Conservation (phyloP, 1,284 basidiomycete species). For the Marasmius fiardii region DNA sequence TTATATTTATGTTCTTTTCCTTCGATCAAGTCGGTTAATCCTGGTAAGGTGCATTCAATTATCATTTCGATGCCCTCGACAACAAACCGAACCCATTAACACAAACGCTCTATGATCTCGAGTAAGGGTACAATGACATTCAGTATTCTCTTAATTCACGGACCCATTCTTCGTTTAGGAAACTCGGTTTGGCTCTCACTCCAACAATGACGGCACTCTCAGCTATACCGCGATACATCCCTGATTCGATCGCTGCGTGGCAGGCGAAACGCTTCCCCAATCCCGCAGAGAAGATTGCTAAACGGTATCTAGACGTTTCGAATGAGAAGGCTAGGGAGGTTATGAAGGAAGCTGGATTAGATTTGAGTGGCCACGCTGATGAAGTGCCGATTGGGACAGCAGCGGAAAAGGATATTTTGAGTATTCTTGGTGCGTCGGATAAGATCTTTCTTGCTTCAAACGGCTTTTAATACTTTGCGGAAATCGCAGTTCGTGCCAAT, state of each 20-base stretch:
- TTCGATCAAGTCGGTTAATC: neutral
- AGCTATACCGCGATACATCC: neutral
- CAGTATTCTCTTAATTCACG: neutral
- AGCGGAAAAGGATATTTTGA: conserved; percentile 21
- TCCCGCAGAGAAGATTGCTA: neutral
- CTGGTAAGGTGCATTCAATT: neutral
- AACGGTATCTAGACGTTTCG: neutral
- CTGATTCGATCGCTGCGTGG: neutral
- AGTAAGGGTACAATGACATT: neutral
- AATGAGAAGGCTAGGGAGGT: neutral
- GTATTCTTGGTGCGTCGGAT: conserved; percentile 19
- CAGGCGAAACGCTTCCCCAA: conserved; percentile 2
- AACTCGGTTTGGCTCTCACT: neutral
- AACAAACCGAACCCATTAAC: neutral
- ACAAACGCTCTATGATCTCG: neutral
- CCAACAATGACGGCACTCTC: neutral
- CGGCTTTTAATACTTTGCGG: too few species aligned
- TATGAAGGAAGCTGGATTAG: neutral
- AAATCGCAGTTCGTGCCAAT: conserved; percentile 21
- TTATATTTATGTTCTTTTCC: neutral
- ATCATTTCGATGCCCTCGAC: conserved; percentile 2
- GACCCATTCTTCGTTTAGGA: neutral
- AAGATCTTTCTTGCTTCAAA: too few species aligned
- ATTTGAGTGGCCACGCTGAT: neutral
- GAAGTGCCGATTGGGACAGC: neutral